Evolutionary conservation across 306 rosid species (phyloP).

Genomic region (Potentilla sterilis): DNA sequence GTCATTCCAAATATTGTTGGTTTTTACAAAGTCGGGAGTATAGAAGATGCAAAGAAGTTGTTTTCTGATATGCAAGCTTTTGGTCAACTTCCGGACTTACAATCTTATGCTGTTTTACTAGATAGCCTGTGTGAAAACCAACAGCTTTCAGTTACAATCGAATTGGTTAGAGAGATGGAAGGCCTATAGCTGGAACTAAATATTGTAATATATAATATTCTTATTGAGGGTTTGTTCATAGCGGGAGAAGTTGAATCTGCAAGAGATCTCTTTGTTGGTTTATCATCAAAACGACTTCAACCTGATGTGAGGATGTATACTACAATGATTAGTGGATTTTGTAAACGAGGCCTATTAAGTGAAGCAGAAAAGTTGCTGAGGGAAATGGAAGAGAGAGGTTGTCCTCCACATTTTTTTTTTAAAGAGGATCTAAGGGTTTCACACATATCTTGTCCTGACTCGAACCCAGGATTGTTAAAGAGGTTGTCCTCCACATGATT

Average conservation of each 20-base stretch:
- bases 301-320: not conserved
- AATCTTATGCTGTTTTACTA: not conserved
- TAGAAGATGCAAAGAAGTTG: not conserved
- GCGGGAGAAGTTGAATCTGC: not conserved
- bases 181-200: not conserved
- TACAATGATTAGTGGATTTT: not conserved
- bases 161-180: not conserved
- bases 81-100: not conserved
- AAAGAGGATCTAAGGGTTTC: no score
- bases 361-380: not conserved
- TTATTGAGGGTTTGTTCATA: not conserved
- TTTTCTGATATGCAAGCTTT: not conserved
- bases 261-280: not conserved
- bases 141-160: no score
- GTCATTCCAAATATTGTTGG: conserved; percentile 4
- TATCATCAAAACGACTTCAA: not conserved
- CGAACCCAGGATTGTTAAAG: no score
- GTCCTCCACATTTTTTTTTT: not conserved
- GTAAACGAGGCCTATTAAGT: not conserved
- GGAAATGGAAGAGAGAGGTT: not conserved
- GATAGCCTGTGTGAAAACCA: not conserved
- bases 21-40: not conserved
- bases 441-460: no score
- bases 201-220: no score
- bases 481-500: not conserved